Evolutionary conservation across 306 rosid genomes (phyloP).

Genomic region (Quercus engelmannii): DNA sequence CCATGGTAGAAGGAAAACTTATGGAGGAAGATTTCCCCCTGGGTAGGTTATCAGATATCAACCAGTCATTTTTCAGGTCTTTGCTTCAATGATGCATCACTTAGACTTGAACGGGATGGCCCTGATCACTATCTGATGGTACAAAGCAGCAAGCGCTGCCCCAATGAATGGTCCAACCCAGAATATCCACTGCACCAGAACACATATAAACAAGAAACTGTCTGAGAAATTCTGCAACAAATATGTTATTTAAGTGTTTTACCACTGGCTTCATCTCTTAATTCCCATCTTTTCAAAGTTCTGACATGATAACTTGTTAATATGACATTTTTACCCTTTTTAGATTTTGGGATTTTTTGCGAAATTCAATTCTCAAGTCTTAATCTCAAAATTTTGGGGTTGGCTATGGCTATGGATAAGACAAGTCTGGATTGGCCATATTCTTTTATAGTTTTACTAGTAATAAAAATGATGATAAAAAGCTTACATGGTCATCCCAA

Average conservation of each 20-base stretch:
- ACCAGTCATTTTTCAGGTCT: neutral
- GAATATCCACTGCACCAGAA: slow-evolving; percentile 31
- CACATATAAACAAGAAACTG: neutral
- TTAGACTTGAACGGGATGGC: slow-evolving; percentile 27
- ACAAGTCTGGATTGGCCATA: too few species aligned
- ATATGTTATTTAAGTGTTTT: neutral
- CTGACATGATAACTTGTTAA: too few species aligned
- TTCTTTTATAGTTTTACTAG: too few species aligned
- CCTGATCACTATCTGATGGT: slow-evolving; percentile 32
- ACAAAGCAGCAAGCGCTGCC: slow-evolving; percentile 29
- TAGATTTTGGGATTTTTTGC: too few species aligned
- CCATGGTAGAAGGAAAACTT: too few species aligned
- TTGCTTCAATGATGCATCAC: neutral
- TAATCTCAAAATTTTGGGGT: too few species aligned
- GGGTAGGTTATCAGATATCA: neutral
- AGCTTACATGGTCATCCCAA: slow-evolving; percentile 36
- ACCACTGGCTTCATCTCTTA: too few species aligned
- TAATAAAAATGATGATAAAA: neutral
- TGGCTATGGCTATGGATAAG: too few species aligned
- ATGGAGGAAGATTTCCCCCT: neutral
- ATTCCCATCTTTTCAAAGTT: too few species aligned
- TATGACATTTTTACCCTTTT: too few species aligned
- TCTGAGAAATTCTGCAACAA: neutral
- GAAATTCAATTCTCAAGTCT: too few species aligned
- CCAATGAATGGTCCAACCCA: slow-evolving; percentile 31